phyloP scores from a whole-genome alignment of 257 asterid species.

The Solanum rostratum region DNA sequence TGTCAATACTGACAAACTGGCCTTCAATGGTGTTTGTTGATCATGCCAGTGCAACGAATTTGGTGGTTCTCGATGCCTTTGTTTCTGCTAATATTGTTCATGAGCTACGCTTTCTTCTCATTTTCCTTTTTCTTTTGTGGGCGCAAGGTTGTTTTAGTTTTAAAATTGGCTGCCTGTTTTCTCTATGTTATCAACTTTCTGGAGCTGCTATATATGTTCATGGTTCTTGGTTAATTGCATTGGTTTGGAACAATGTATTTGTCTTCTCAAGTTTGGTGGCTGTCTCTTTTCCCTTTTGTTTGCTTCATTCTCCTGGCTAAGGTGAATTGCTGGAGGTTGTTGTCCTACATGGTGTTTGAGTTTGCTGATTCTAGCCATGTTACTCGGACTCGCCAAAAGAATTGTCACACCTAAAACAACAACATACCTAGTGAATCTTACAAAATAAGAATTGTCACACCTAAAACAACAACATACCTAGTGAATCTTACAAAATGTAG shows the following conservation, averaged over 20 bases:
- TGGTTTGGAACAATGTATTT: background rate
- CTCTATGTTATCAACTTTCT: background rate
- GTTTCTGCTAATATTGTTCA: constrained; percentile 13
- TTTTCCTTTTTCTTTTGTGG: background rate
- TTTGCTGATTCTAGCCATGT: background rate
- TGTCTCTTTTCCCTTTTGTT: background rate
- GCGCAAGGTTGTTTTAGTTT: constrained; percentile 1
- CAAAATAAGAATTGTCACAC: background rate
- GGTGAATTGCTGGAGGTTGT: background rate
- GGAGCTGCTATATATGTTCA: constrained; percentile 2
- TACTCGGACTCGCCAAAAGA: background rate
- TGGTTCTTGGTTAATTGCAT: background rate
- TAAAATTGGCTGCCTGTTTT: constrained; percentile 6
- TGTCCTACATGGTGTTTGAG: background rate
- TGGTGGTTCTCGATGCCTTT: constrained; percentile 13
- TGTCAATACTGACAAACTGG: constrained; percentile 6
- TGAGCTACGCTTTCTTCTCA: constrained; percentile 9
- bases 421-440: too few relatives aligned
- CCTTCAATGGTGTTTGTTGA: constrained; percentile 4
- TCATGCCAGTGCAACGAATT: constrained; percentile 5
- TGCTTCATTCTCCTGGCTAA: background rate
- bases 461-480: too few relatives aligned
- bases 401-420: background rate
- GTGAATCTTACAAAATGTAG: too few relatives aligned
- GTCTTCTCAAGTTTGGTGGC: background rate